phyloP scores from a whole-genome alignment of 1,284 basidiomycete genomes.

The Pyrrhoderma lamaoense region DNA sequence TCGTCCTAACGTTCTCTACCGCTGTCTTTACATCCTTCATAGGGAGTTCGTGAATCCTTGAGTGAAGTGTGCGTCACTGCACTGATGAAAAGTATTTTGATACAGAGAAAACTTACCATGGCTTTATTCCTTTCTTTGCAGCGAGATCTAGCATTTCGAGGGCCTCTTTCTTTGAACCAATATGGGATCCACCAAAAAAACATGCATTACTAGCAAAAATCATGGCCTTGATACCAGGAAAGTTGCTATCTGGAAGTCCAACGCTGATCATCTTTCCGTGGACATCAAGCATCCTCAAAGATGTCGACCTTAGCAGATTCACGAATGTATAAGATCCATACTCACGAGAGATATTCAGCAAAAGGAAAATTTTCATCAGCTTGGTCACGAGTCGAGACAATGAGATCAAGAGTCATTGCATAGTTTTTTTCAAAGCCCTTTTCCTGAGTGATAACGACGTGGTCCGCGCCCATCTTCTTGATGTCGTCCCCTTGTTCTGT shows the following conservation, averaged over 20 bases:
- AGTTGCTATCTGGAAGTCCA: slow-evolving; percentile 9
- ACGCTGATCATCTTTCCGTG: slow-evolving; percentile 16
- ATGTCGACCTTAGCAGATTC: too few relatives aligned
- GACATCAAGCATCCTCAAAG: slow-evolving; percentile 13
- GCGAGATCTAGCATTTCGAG: slow-evolving; percentile 18
- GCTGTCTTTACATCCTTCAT: slow-evolving; percentile 54
- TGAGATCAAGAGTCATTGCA: slow-evolving; percentile 34
- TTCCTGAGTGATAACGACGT: slow-evolving; percentile 30
- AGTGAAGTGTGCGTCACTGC: neutral
- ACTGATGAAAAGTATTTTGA: neutral
- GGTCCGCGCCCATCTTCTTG: slow-evolving; percentile 38
- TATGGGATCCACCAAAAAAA: slow-evolving; percentile 14
- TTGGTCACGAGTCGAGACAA: slow-evolving; percentile 35
- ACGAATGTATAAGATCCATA: neutral
- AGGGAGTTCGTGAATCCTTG: slow-evolving; percentile 39
- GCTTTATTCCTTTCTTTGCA: slow-evolving; percentile 36
- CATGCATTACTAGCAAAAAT: slow-evolving; percentile 5
- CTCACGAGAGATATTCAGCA: slow-evolving; percentile 31
- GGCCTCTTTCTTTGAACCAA: slow-evolving; percentile 17
- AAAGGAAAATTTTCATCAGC: slow-evolving; percentile 23
- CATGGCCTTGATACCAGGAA: slow-evolving; percentile 1
- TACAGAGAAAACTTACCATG: slow-evolving; percentile 15
- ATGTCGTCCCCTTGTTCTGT: slow-evolving; percentile 40
- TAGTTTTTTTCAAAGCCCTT: slow-evolving; percentile 28
- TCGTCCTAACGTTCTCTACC: slow-evolving; percentile 44